Evolutionary conservation across 2,329 filamentous ascomycete genomes (phyloP).

Genomic region (Colletotrichum lini): DNA sequence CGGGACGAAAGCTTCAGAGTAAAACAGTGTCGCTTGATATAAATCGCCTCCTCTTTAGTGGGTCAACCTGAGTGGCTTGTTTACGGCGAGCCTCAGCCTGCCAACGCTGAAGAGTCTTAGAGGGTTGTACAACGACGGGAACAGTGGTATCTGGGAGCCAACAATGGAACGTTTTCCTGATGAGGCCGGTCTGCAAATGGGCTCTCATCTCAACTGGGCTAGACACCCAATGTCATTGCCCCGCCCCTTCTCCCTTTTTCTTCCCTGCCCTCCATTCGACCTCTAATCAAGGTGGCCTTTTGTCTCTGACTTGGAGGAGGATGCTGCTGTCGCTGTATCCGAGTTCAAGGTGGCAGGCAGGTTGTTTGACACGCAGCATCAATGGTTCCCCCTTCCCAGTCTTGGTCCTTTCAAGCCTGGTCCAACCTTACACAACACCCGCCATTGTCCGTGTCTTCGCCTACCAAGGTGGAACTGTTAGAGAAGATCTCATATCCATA

Average conservation of each 20-base stretch:
- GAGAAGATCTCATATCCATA: conserved; percentile 48
- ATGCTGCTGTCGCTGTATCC: background rate
- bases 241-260: background rate
- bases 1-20: conserved; percentile 8
- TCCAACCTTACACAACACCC: conserved; percentile 53
- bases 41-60: background rate
- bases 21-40: conserved; percentile 31
- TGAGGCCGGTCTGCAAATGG: background rate
- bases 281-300: background rate
- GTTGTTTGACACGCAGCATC: conserved; percentile 7
- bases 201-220: background rate
- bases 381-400: background rate
- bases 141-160: conserved; percentile 20
- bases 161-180: background rate
- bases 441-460: conserved; percentile 51
- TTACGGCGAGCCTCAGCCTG: conserved; percentile 28
- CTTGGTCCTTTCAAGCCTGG: conserved; percentile 20
- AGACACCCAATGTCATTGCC: background rate
- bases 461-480: conserved; percentile 51
- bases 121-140: conserved; percentile 27
- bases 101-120: conserved; percentile 4
- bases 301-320: background rate
- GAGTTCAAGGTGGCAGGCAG: background rate
- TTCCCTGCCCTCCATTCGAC: background rate
- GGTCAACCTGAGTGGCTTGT: conserved; percentile 25